Evolutionary conservation across 345 rosid genomes (phyloP), one percentile per base, ranked within the genome.

Genomic region (Viola odorata): DNA sequence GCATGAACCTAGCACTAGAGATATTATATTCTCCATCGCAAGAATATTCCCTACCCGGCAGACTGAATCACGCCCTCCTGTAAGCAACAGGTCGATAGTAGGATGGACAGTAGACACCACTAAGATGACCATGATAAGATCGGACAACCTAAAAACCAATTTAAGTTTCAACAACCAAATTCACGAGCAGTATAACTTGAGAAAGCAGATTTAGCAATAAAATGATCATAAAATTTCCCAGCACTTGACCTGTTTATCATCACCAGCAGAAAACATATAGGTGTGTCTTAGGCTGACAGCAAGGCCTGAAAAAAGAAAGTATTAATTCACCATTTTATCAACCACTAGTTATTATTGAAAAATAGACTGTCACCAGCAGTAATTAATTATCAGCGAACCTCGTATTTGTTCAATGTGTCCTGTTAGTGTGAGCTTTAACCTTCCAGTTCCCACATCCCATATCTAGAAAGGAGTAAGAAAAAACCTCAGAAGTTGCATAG

Each of bases 61-160:
- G 66, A 95, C 99, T 66, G 99, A 91, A 83, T 95, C 97, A 40
- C 97, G 91, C 11, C 99, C 99, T 32, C 96, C 99, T 4, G 99
- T 95, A 60, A 95, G 84, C 82, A 95, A 75, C 61, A 91, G 73
- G 47, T 95, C 88, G 37, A 91, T 75, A 8, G 95, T 91, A 55
- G 99, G 99, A 80, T 95, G 99, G 68, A 95, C 99, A 95, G 74
- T 95, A 95, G 62, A 95, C 99, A 68, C 96, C 99, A 69, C 96
- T 95, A 51, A 95, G 81, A 79, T 88, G 97, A 52, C 99, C 97
- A 72, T 95, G 99, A 76, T 95, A 95, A 63, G 97, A 95, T 45
- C 99, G 83, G 56, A 95, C 84, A 55, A 80, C 96, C 99, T 94
- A 71, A 51, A 78, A 41, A 75, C 59, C 48, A 53, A 51, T 23